Evolutionary conservation across 768 basidiomycete genomes (phyloP), one percentile per base, ranked within the genome.

Genomic region (Sporobolomyces roseus): DNA sequence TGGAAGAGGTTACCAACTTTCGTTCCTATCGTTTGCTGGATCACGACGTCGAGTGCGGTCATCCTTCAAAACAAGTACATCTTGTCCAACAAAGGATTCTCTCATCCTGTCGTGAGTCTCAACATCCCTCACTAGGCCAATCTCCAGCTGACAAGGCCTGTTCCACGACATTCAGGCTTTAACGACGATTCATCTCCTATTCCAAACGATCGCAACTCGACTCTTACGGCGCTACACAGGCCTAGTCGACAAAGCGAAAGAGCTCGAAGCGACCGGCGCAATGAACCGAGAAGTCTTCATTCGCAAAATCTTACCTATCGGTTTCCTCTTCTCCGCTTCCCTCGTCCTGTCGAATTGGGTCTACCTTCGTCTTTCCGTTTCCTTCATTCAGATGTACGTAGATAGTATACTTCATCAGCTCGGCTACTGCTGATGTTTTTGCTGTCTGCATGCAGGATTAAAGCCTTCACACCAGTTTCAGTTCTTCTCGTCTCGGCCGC

Each of bases 401-500:
- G 12, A 14, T 46, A 10, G 38, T 41, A 41, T 41, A 9, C 23
- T 13, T 14, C 45, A 13, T 46, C 6, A 23, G 45, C 27, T 56
- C 38, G 23, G 17, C 9, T 12, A 36, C 36, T 5, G 3, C 19
- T 41, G 30, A 49, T 25, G 19, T 21, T 17, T 63, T 10, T 21
- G 21, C 14, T 54, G 45, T 45, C 27, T 33, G 2, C n/a, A n/a
- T n/a, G 48, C 79, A 68, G 68, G 66, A 63, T 71, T 32, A 73
- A 91, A 89, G 93, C 93, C 8, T 93, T 94, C 79, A 87, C 82
- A 0, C 89, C 91, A 3, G 90, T 92, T 27, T 89, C 90, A 0
- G 91, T 93, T 74, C 84, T 97, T 53, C 84, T 96, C 67, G 92
- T 98, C 76, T 93, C 92, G 0, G 94, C 93, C 86, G 80, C 84